A percentile compares a stretch with the other conserved stretches of the same genome.
These are phyloP conservation scores for Fusarium oligoseptatum DNA, from an alignment of 2,329 filamentous ascomycete species.

Conservation along the genomic window DNA sequence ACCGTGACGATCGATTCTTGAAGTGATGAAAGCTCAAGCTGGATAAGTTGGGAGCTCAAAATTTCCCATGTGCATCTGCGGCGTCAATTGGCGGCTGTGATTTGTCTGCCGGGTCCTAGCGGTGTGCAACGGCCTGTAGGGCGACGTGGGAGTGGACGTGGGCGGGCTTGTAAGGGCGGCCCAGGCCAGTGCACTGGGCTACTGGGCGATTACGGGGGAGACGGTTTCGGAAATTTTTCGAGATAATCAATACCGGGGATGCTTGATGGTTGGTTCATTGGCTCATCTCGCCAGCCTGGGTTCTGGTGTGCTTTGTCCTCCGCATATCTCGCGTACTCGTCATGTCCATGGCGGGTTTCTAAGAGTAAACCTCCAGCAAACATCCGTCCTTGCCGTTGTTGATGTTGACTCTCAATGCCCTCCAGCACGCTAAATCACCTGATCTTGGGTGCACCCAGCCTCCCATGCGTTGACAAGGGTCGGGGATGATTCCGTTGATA, in stretches of 20 bases:
- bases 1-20: constrained; percentile 23
- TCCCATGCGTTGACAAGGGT: constrained; percentile 42
- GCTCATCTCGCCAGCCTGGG: neutral
- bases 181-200: constrained; percentile 21
- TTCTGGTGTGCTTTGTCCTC: neutral
- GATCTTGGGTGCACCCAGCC: constrained; percentile 40
- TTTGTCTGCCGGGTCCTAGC: constrained; percentile 28
- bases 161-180: constrained; percentile 10
- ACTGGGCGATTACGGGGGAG: constrained; percentile 7
- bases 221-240: constrained; percentile 12
- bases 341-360: neutral
- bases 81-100: constrained; percentile 39
- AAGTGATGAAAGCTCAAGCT: constrained; percentile 26
- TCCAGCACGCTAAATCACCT: constrained; percentile 46
- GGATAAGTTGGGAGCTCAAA: constrained; percentile 37
- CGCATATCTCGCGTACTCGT: neutral
- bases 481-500: constrained; percentile 45
- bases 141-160: neutral
- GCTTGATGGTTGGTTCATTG: neutral
- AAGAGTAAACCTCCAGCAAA: neutral
- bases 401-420: constrained; percentile 14
- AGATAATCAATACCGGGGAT: constrained; percentile 5
- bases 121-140: constrained; percentile 25
- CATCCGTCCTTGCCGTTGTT: constrained; percentile 10
- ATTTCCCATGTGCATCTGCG: constrained; percentile 37